Evolutionary conservation across 495 filamentous ascomycete species (phyloP).

Genomic region (Penicillium salamii): DNA sequence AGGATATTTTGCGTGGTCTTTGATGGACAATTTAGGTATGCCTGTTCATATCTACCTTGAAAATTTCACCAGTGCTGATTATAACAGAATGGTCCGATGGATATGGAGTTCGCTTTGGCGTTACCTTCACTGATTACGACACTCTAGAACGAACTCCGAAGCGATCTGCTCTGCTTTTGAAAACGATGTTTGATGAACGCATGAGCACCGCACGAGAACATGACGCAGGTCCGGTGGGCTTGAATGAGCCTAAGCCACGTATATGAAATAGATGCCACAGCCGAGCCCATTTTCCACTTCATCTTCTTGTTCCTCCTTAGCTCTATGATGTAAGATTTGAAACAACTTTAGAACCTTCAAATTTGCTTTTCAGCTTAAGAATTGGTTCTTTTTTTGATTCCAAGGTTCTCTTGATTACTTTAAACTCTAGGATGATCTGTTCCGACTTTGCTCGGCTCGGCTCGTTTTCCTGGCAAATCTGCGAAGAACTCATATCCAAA

Average conservation of each 20-base stretch:
- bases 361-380: too few species aligned
- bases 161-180: constrained; percentile 26
- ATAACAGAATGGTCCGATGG: constrained; percentile 56
- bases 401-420: too few species aligned
- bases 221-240: background rate
- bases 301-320: too few species aligned
- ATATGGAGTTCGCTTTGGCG: constrained; percentile 68
- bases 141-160: constrained; percentile 29
- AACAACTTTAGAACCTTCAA: too few species aligned
- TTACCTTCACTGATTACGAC: constrained; percentile 66
- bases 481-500: constrained; percentile 57
- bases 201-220: background rate
- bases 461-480: constrained; percentile 43
- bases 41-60: background rate
- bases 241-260: background rate
- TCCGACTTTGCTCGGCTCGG: too few species aligned
- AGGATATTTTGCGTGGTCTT: constrained; percentile 69
- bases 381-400: too few species aligned
- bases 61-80: background rate
- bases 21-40: constrained; percentile 55
- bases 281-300: too few species aligned
- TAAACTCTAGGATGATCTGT: too few species aligned
- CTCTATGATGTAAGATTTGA: too few species aligned
- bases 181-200: constrained; percentile 13
- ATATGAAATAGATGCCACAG: constrained; percentile 1